Percentiles rank a stretch among this genome's conserved stretches.
These are phyloP conservation scores for Geranomyces variabilis DNA, from an alignment of 192 early-diverging fungal genomes.

Conservation along the genomic window DNA sequence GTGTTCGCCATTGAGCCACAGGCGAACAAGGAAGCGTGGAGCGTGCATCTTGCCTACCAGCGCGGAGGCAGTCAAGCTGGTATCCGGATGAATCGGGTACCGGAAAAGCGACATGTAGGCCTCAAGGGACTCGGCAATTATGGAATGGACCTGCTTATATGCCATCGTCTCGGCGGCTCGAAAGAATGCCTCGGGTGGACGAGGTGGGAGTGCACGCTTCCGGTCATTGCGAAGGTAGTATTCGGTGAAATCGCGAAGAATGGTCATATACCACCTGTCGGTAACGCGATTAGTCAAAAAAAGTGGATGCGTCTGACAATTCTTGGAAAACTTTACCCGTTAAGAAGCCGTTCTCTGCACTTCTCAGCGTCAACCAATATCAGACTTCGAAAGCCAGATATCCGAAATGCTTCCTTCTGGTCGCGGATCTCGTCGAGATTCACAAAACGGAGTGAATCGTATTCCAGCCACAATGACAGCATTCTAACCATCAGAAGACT, in stretches of 20 bases:
- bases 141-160: conserved; percentile 49
- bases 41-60: conserved; percentile 21
- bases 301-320: too few relatives aligned
- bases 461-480: conserved; percentile 48
- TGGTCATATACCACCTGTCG: conserved; percentile 49
- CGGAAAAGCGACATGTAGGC: conserved; percentile 51
- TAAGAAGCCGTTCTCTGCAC: conserved; percentile 53
- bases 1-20: conserved; percentile 45
- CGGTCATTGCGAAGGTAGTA: conserved; percentile 40
- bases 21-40: conserved; percentile 49
- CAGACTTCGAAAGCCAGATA: conserved; percentile 52
- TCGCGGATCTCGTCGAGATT: conserved; percentile 48
- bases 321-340: conserved; percentile 41
- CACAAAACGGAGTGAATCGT: conserved; percentile 47
- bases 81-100: conserved; percentile 34
- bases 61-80: not conserved
- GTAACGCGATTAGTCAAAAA: not conserved
- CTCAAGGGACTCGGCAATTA: conserved; percentile 43
- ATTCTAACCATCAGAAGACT: conserved; percentile 48
- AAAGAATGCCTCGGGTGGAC: conserved; percentile 43
- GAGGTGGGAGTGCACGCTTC: not conserved
- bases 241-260: conserved; percentile 44
- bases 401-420: conserved; percentile 52
- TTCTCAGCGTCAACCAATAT: conserved; percentile 64
- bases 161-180: conserved; percentile 42